phyloP scores from a whole-genome alignment of 1,139 yeast species.

The Lodderomyces margitis region DNA sequence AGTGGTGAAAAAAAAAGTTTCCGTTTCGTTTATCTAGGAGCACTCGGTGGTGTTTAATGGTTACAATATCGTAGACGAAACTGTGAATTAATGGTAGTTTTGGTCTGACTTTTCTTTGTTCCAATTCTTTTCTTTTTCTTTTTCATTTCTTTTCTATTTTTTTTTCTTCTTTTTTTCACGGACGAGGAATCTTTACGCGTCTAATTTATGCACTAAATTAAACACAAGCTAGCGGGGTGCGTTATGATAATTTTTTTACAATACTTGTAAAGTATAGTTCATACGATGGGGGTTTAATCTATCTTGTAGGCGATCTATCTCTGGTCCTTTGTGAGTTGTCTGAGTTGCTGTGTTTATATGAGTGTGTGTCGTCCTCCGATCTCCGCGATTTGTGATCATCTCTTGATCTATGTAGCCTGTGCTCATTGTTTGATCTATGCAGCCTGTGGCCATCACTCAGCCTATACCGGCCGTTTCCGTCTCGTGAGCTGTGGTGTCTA shows the following conservation, averaged over 20 bases:
- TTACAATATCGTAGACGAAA: background rate
- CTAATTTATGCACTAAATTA: conserved; percentile 1
- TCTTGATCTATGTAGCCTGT: conserved; percentile 1
- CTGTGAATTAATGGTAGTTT: background rate
- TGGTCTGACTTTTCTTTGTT: background rate
- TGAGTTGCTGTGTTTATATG: background rate
- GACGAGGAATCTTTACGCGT: background rate
- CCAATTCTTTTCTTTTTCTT: background rate
- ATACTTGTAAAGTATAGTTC: background rate
- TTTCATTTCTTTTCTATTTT: background rate
- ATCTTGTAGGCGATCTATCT: conserved; percentile 8
- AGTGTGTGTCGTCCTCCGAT: background rate
- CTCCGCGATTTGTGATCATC: conserved; percentile 6
- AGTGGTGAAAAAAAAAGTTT: no score
- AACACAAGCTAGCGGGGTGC: background rate
- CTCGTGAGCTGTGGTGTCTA: background rate
- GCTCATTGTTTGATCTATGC: background rate
- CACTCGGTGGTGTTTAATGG: no score
- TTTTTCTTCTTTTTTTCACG: background rate
- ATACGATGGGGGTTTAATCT: background rate
- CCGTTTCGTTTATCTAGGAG: no score
- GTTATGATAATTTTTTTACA: no score
- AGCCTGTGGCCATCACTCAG: background rate
- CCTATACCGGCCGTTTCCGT: background rate
- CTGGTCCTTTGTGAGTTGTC: conserved; percentile 2